Conservation (phyloP, 495 filamentous ascomycete species). For the Xanthoparmelia taractica region DNA sequence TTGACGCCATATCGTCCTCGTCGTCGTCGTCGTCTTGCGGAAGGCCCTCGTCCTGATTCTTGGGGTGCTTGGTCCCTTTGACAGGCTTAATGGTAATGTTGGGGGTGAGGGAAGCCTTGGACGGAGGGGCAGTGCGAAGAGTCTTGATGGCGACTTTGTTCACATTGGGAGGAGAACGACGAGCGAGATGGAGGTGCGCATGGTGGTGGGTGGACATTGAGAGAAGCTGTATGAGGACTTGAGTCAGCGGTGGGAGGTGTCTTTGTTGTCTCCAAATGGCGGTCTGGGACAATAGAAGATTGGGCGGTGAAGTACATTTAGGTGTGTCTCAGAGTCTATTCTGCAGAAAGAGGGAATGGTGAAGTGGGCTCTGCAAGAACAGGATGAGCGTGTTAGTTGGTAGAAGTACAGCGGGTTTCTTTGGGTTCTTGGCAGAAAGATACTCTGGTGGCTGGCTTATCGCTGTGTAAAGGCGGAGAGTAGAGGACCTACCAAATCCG, state of each 20-base stretch:
- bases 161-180: conserved; percentile 24
- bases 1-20: conserved; percentile 52
- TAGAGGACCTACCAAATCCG: neutral
- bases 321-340: neutral
- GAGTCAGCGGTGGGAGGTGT: conserved; percentile 6
- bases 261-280: conserved; percentile 12
- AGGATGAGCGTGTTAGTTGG: neutral
- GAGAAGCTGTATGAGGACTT: neutral
- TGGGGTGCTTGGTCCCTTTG: conserved; percentile 13
- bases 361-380: neutral
- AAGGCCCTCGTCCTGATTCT: conserved; percentile 15
- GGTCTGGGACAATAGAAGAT: conserved; percentile 5
- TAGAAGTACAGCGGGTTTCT: neutral
- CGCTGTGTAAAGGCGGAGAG: no score
- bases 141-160: conserved; percentile 20
- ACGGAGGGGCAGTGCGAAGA: conserved; percentile 19
- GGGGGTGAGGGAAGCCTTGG: conserved; percentile 14
- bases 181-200: conserved; percentile 13
- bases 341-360: neutral
- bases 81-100: conserved; percentile 18
- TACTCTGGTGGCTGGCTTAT: no score
- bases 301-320: neutral
- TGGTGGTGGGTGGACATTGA: conserved; percentile 25
- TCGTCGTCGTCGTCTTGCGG: conserved; percentile 44
- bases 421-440: no score